Evolutionary conservation across 148 eudicot genomes (phyloP), one percentile per base, ranked within the genome.

Genomic region (Pouteria glomerata): DNA sequence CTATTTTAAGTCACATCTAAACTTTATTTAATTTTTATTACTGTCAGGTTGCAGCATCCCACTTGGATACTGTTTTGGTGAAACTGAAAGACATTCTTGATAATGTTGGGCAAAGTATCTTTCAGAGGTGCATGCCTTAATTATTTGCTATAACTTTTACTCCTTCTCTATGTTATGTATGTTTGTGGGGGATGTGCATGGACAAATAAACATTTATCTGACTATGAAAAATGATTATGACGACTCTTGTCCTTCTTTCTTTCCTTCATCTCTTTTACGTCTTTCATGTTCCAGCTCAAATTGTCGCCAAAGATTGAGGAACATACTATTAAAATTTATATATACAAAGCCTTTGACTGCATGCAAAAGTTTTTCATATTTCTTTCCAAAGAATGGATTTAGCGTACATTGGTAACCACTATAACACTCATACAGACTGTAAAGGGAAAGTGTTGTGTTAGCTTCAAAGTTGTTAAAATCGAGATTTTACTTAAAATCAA

Each of bases 41-140:
- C 13, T 50, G 81, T 68, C 78, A 94, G 98, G 93, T 89, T 73
- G 90, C 93, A 55, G 98, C 98, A 74, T 91, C 99, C 31, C 99
- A 95, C 79, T 81, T 95, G 90, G 99, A 95, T 82, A 91, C 94
- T 39, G 93, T 95, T 72, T 78, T 95, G 86, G 99, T 89, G 61
- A 95, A 95, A 82, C 82, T 95, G 30, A 95, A 88, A 81, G 88
- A 83, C 57, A 95, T 91, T 79, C 92, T 91, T 31, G 97, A 89
- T 75, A 88, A 83, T 77, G 93, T 87, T 56, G 97, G 94, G 57
- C 90, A 95, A 81, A 91, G 87, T 80, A 53, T 95, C 41, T 73
- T 95, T 56, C 87, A 86, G 61, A 95, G 97, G 99, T 95, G 65
- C 73, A 24, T 70, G 64, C 62, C 68, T 57, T 52, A n/a, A 19